Conservation (phyloP, 331 rosid genomes). For the Malus hybrid region DNA sequence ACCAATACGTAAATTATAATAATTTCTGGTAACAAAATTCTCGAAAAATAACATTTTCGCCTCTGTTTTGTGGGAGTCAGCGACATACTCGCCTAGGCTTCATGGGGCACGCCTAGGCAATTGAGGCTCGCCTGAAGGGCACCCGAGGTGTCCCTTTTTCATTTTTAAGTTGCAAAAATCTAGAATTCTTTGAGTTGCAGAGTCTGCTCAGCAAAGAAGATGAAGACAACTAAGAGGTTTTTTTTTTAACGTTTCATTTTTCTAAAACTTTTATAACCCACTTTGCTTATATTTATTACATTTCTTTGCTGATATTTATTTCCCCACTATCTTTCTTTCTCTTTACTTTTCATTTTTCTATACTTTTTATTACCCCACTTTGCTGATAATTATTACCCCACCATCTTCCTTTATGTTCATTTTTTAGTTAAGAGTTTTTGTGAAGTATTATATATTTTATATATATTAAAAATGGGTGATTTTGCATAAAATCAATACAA, state of each 20-base stretch:
- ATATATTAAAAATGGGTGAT: no score
- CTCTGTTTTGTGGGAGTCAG: neutral
- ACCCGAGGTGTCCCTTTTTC: neutral
- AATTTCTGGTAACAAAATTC: no score
- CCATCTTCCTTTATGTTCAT: neutral
- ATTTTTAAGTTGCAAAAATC: neutral
- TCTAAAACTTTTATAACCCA: neutral
- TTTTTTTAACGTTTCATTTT: no score
- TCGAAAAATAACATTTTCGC: neutral
- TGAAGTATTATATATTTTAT: no score
- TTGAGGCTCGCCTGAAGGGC: neutral
- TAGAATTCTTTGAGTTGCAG: neutral
- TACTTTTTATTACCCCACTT: neutral
- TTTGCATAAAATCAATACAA: no score
- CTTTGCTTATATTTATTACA: no score
- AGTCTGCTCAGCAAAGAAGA: neutral
- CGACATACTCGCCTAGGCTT: neutral
- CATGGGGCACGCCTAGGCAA: neutral
- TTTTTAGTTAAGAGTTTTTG: neutral
- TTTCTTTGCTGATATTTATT: no score
- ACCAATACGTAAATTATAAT: no score
- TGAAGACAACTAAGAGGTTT: neutral
- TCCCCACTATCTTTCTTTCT: neutral
- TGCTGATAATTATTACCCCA: neutral
- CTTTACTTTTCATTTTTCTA: neutral